These are phyloP conservation scores for Prunus davidiana DNA, from an alignment of 306 rosid genomes.

Conservation along the genomic window DNA sequence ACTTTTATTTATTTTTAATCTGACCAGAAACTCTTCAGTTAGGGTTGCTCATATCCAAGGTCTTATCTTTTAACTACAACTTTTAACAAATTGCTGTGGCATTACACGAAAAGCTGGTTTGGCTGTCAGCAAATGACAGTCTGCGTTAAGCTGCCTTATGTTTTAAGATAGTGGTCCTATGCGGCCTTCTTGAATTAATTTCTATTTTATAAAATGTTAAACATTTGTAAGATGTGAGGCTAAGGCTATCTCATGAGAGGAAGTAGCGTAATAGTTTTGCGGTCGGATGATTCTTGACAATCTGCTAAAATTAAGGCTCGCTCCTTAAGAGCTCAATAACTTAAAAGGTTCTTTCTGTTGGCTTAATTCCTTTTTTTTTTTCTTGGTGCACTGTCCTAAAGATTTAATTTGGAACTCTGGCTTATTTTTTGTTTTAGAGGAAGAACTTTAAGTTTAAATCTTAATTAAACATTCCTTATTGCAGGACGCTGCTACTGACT, in stretches of 20 bases:
- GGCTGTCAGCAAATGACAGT: too few species aligned
- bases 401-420: background rate
- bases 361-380: too few species aligned
- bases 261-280: too few species aligned
- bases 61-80: background rate
- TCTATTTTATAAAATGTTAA: background rate
- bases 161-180: background rate
- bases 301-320: too few species aligned
- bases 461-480: conserved; percentile 12
- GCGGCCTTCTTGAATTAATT: background rate
- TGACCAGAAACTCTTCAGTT: background rate
- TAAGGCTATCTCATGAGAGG: too few species aligned
- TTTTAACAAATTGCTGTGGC: background rate
- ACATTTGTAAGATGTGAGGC: too few species aligned
- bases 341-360: too few species aligned
- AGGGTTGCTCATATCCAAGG: background rate
- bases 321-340: too few species aligned
- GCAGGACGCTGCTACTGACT: conserved; percentile 60
- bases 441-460: background rate
- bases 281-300: too few species aligned
- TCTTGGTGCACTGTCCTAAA: too few species aligned
- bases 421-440: background rate
- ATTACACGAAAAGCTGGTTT: background rate
- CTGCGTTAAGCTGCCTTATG: too few species aligned
- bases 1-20: background rate